phyloP scores from a whole-genome alignment of 805 yeast genomes.

The Candida oleophila region DNA sequence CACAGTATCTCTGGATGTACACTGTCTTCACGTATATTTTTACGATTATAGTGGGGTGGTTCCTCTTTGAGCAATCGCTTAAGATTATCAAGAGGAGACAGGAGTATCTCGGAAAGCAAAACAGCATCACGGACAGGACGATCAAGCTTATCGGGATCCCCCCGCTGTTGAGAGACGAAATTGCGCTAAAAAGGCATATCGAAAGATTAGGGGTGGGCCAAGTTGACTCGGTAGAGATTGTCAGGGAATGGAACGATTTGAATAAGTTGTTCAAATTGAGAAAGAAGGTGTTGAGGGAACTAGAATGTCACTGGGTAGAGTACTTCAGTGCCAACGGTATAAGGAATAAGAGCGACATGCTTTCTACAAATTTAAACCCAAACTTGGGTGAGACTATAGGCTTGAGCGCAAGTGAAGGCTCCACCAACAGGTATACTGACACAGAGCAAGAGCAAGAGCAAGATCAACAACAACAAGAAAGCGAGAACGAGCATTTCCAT shows the following conservation, averaged over 20 bases:
- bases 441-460: conserved; percentile 10
- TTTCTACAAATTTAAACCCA: conserved; percentile 25
- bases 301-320: conserved; percentile 74
- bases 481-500: too few relatives aligned
- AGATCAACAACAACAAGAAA: too few relatives aligned
- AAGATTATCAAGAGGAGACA: conserved; percentile 79
- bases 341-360: conserved; percentile 25
- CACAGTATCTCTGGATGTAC: conserved; percentile 77
- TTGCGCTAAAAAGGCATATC: conserved; percentile 69
- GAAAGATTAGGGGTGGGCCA: conserved; percentile 78
- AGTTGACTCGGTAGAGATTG: conserved; percentile 73
- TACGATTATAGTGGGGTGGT: conserved; percentile 61
- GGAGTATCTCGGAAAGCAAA: conserved; percentile 77
- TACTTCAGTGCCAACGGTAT: conserved; percentile 48
- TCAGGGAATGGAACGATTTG: conserved; percentile 81
- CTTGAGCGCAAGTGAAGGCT: conserved; percentile 11
- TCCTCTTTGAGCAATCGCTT: conserved; percentile 66
- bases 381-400: conserved; percentile 27
- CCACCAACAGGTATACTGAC: conserved; percentile 10
- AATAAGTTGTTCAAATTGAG: conserved; percentile 66
- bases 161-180: conserved; percentile 68
- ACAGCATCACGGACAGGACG: conserved; percentile 88
- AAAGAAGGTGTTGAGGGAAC: conserved; percentile 45
- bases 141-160: conserved; percentile 88
- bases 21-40: conserved; percentile 84